A percentile compares a stretch with the other conserved stretches of the same genome.
phyloP scores from a whole-genome alignment of 2,329 filamentous ascomycete species.

The Aureobasidium subglaciale region DNA sequence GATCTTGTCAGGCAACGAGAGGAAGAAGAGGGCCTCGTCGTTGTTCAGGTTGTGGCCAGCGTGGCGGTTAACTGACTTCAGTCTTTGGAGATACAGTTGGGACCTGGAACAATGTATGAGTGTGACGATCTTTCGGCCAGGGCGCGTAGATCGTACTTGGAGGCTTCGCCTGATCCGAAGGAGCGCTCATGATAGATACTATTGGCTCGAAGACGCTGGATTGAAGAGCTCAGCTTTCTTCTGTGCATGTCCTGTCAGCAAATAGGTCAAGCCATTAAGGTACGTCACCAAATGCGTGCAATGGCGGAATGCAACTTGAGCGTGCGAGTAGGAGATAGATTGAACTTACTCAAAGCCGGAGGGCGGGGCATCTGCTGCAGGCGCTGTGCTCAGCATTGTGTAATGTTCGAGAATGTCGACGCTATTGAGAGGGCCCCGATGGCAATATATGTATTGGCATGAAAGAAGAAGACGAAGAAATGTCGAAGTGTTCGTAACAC shows the following conservation, averaged over 20 bases:
- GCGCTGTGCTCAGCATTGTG: conserved; percentile 8
- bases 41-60: not conserved
- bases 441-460: conserved; percentile 11
- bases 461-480: not conserved
- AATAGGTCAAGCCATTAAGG: not conserved
- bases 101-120: conserved; percentile 1
- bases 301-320: not conserved
- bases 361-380: not conserved
- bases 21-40: conserved; percentile 60
- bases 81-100: conserved; percentile 1
- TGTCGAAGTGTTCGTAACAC: conserved; percentile 1
- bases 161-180: not conserved
- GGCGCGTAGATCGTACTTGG: conserved; percentile 8
- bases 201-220: conserved; percentile 4
- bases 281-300: conserved; percentile 4
- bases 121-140: conserved; percentile 1
- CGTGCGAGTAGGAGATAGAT: not conserved
- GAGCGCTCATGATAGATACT: conserved; percentile 2
- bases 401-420: conserved; percentile 7
- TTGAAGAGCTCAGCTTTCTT: conserved; percentile 7
- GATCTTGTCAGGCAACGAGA: conserved; percentile 65
- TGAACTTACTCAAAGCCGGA: conserved; percentile 11
- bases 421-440: not conserved
- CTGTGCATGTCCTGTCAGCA: conserved; percentile 6
- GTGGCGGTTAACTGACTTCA: conserved; percentile 33